Evolutionary conservation across 805 yeast species (phyloP), one percentile per base, ranked within the genome.

Genomic region (Tetrapisispora namnaoensis): DNA sequence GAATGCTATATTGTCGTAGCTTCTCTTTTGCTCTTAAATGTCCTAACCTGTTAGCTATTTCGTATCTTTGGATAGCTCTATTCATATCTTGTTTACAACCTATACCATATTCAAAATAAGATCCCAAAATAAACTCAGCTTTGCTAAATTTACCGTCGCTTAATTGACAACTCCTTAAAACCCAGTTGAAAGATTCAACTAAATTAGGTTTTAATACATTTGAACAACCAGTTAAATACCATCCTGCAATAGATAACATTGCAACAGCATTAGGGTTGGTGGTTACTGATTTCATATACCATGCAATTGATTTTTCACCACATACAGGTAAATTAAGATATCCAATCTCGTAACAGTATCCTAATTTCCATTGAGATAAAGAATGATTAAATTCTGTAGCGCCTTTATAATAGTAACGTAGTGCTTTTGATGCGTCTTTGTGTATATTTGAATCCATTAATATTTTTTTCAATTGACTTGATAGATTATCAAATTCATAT

Each of bases 261-360:
- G 86, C 82, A 58, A 81, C 77, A 0, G 82, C 73, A 18, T 51
- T 54, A 17, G 48, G 50, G 28, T 50, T 50, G 14, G 49, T 46
- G 3, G 53, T 54, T 2, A 89, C 87, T 3, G 86, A 82, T 47
- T 78, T 71, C 10, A 82, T 70, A 63, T 84, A 86, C 90, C 91
- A 86, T 14, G 83, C 83, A 44, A 85, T 73, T 9, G 85, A 77
- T 52, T 77, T 74, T 47, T 72, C 69, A 5, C 86, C 74, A 54
- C 80, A 79, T 1, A 78, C 69, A 2, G 68, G 60, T 46, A 80
- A 68, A 2, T 75, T 75, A 24, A 79, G 62, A 36, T 77, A 72
- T 2, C 93, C 93, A 56, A 79, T 81, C 55, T 85, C 90, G 61
- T 80, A 83, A 49, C 82, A 80, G 59, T 80, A 76, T 2, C 91